Evolutionary conservation across 768 basidiomycete genomes (phyloP).

Genomic region (Xerocomellus intermedius): DNA sequence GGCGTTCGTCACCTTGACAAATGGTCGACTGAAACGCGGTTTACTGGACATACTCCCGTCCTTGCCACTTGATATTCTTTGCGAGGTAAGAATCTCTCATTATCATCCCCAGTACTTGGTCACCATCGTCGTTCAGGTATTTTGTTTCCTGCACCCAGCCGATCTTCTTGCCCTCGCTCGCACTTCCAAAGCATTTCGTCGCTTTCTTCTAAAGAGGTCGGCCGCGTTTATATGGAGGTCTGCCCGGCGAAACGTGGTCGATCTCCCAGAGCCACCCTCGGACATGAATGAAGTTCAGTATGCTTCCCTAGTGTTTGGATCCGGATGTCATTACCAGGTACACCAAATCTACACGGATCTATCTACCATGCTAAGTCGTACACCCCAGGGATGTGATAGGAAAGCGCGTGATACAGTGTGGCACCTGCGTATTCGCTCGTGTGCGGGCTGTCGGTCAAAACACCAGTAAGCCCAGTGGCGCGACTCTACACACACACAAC

Average conservation of each 20-base stretch:
- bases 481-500: neutral
- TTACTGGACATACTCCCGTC: constrained; percentile 34
- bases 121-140: constrained; percentile 34
- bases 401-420: constrained; percentile 30
- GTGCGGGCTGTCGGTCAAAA: constrained; percentile 25
- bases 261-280: constrained; percentile 45
- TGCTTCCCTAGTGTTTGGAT: constrained; percentile 48
- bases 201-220: constrained; percentile 36
- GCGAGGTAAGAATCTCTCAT: constrained; percentile 15
- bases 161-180: constrained; percentile 48
- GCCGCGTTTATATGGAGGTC: constrained; percentile 32
- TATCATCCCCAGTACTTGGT: neutral
- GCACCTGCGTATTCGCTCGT: constrained; percentile 35
- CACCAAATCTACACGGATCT: neutral
- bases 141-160: constrained; percentile 41
- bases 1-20: neutral
- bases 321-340: constrained; percentile 41
- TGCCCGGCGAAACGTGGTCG: constrained; percentile 36
- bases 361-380: neutral
- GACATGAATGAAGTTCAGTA: constrained; percentile 50
- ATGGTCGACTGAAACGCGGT: constrained; percentile 14
- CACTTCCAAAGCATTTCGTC: constrained; percentile 40
- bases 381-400: constrained; percentile 22
- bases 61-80: constrained; percentile 30
- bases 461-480: constrained; percentile 20